Base-by-base conservation (phyloP, 73 alveolate genomes). In the Paramecium pentaurelia region DNA sequence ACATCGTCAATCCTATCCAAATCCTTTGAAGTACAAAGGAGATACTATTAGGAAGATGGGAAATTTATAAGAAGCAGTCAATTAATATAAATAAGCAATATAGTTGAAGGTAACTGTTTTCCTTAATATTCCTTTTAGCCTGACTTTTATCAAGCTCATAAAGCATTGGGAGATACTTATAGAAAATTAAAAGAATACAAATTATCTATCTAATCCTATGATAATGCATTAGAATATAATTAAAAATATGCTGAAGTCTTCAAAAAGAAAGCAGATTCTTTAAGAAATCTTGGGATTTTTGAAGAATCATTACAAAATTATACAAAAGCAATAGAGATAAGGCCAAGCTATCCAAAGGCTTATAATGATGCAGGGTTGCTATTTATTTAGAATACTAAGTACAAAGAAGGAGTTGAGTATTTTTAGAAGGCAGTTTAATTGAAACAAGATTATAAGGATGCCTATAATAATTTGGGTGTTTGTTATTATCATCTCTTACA, bases 361-460 rank as follows among this genome's bases (percentile, higher is more conserved):
- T 80, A 45, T 47, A 42, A 80, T 47, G 91, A 80, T 44, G 75
- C 75, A 49, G 91, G 91, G 20, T 22, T 80, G 58, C 49, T 80
- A 25, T 80, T 45, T 44, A 42, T 80, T 27, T 80, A 80, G 58
- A 45, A 45, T 40, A 4, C 25, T 25, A 80, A 80, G 27, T 47
- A 80, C 16, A 45, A 80, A 80, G 91, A 80, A 6, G 91, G 77
- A 3, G 47, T 49, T 1, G 91, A 80, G 38, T 80, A 49, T 80
- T 80, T 80, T 49, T 20, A n/a, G 32, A 80, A 45, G 32, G 91
- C 91, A 6, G 71, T 80, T 10, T 44, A 80, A 47, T 49, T 32
- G 38, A 80, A 80, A 80, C 49, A 80, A 25, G 91, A 80, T 80
- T 80, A 80, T 80, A 80, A 80, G 54, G 91, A 80, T 80, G 91